Conservation (phyloP, 345 rosid species). For the Euphorbia pulcherrima region DNA sequence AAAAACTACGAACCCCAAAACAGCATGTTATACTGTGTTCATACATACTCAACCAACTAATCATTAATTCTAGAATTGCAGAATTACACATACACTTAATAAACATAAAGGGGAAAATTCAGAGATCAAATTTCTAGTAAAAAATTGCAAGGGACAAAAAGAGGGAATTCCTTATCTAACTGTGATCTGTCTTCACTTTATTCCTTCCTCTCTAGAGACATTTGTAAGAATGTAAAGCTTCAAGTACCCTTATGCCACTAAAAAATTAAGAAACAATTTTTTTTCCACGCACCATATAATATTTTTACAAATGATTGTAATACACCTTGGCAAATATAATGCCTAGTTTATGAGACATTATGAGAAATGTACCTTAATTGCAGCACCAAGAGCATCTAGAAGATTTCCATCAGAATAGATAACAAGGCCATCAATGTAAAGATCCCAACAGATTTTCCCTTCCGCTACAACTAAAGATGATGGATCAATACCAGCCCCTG, state of each 20-base stretch:
- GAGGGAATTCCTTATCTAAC: not conserved
- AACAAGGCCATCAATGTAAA: slow-evolving; percentile 78
- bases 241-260: not conserved
- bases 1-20: not conserved
- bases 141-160: not conserved
- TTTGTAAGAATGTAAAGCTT: not conserved
- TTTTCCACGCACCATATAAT: not conserved
- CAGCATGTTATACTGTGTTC: not conserved
- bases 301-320: not conserved
- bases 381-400: slow-evolving; percentile 72
- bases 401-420: slow-evolving; percentile 85
- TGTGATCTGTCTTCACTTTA: not conserved
- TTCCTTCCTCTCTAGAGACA: not conserved
- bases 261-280: too few relatives aligned
- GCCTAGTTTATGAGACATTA: not conserved
- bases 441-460: slow-evolving; percentile 93
- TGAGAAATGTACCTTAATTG: slow-evolving; percentile 54
- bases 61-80: not conserved
- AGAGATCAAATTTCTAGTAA: not conserved
- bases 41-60: not conserved
- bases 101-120: not conserved
- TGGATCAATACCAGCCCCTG: slow-evolving; percentile 83
- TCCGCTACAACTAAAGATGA: slow-evolving; percentile 68
- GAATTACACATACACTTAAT: not conserved
- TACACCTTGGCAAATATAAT: not conserved